phyloP scores from a whole-genome alignment of 2,329 filamentous ascomycete species.

The Pseudogymnoascus sp. region DNA sequence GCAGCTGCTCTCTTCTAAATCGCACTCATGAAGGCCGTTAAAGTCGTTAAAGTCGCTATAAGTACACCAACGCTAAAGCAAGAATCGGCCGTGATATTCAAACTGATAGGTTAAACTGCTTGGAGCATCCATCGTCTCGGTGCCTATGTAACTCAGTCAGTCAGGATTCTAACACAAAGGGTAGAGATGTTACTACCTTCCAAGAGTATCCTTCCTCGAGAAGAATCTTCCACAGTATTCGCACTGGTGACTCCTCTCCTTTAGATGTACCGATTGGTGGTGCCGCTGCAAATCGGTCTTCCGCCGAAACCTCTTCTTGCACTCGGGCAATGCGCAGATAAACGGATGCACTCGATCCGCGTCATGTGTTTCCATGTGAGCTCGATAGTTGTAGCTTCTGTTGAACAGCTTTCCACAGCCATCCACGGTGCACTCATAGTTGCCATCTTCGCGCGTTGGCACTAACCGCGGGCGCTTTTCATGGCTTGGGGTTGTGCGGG shows the following conservation, averaged over 20 bases:
- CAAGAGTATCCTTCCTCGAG: constrained; percentile 74
- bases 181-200: constrained; percentile 49
- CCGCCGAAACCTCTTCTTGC: constrained; percentile 70
- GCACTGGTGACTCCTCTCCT: constrained; percentile 63
- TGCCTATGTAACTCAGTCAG: constrained; percentile 45
- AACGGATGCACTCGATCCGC: constrained; percentile 65
- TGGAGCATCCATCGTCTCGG: constrained; percentile 69
- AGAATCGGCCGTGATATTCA: neutral
- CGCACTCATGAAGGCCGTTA: neutral
- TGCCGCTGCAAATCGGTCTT: constrained; percentile 69
- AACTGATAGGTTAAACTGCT: constrained; percentile 41
- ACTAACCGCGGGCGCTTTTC: neutral
- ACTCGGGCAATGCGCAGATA: constrained; percentile 56
- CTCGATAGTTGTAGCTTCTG: constrained; percentile 77
- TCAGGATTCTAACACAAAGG: constrained; percentile 4
- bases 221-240: constrained; percentile 65
- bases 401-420: constrained; percentile 75
- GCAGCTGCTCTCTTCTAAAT: neutral
- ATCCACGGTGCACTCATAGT: constrained; percentile 48
- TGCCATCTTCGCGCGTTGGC: neutral
- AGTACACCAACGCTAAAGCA: neutral
- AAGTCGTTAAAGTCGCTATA: neutral
- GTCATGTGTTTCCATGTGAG: constrained; percentile 79
- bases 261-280: constrained; percentile 63
- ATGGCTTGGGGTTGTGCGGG: neutral